Evolutionary conservation across 345 rosid species (phyloP).

Genomic region (Brassica nigra): DNA sequence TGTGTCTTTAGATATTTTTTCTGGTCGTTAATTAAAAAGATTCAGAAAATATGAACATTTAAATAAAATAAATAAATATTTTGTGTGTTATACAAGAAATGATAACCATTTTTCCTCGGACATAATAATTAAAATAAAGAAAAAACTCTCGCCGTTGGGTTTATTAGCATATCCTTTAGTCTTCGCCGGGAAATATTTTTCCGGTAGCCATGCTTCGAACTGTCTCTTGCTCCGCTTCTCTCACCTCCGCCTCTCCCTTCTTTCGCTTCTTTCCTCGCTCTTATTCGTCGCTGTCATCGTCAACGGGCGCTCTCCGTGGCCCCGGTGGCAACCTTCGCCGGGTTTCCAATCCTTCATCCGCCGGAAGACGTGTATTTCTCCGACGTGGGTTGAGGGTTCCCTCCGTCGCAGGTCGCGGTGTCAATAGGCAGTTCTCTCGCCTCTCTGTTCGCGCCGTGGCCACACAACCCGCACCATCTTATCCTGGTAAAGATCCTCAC

Average conservation of each 20-base stretch:
- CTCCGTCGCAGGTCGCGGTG: slow-evolving; percentile 38
- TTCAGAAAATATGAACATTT: background rate
- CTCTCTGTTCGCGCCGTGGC: slow-evolving; percentile 68
- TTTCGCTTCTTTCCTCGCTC: slow-evolving; percentile 48
- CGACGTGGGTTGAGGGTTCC: slow-evolving; percentile 44
- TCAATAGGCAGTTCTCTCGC: slow-evolving; percentile 51
- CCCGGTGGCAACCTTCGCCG: slow-evolving; percentile 44
- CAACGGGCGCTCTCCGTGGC: slow-evolving; percentile 17
- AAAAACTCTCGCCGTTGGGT: slow-evolving; percentile 13
- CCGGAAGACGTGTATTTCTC: slow-evolving; percentile 49
- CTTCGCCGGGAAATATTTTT: slow-evolving; percentile 19
- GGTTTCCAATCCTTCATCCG: slow-evolving; percentile 28
- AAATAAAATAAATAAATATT: background rate
- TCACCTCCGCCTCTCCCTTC: slow-evolving; percentile 46
- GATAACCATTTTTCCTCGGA: slow-evolving; percentile 6
- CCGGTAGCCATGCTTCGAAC: slow-evolving; percentile 62
- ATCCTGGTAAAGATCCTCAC: slow-evolving; percentile 51
- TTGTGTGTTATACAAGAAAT: slow-evolving; percentile 37
- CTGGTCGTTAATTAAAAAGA: background rate
- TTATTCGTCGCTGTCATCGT: slow-evolving; percentile 41
- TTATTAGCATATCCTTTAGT: slow-evolving; percentile 4
- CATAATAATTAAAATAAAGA: background rate
- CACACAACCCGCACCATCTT: slow-evolving; percentile 56
- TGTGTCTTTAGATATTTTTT: slow-evolving; percentile 2
- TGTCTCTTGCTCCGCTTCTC: slow-evolving; percentile 53